Base-by-base conservation (phyloP, 192 early-diverging fungal species). In the Entomortierella chlamydospora region DNA sequence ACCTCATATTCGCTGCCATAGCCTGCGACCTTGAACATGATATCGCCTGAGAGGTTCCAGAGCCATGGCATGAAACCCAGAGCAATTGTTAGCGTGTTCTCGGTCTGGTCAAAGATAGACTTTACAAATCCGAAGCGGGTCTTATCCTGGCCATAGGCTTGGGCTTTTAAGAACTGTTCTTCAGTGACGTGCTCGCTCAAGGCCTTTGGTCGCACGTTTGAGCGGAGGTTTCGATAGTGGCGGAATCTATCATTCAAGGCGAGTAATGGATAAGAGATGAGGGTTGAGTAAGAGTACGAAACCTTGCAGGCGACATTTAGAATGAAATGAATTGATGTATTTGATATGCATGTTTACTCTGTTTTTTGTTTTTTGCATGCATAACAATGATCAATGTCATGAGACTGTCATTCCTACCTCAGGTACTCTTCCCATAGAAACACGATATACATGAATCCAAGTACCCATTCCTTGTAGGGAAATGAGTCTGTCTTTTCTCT, bases 361-460 rank as follows among this genome's bases (percentile, higher is more conserved):
- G n/a, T n/a, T n/a, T n/a, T n/a, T n/a, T n/a, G n/a, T n/a, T n/a
- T n/a, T n/a, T n/a, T n/a, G n/a, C n/a, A n/a, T n/a, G n/a, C n/a
- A n/a, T n/a, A n/a, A n/a, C n/a, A n/a, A n/a, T n/a, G n/a, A n/a
- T n/a, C n/a, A n/a, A n/a, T n/a, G n/a, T n/a, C n/a, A n/a, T n/a
- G n/a, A n/a, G n/a, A n/a, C 26, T 28, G 28, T 17, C 51, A 53
- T 54, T 53, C 2, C 15, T 82, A 92, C 86, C 88, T 89, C 43
- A 98, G 86, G 73, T 95, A 95, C n/a, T 92, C 90, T 73, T 96
- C 93, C 88, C 93, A 94, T 2, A 82, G 61, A 68, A 93, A 98
- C 29, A 91, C 91, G 26, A 82, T 81, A 83, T 84, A 89, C 50
- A 90, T 88, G 51, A 97, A 91, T 10, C 62, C 83, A 54, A 98